These are phyloP conservation scores for Fusarium avenaceum DNA, from an alignment of 2,329 filamentous ascomycete species.

Conservation along the genomic window DNA sequence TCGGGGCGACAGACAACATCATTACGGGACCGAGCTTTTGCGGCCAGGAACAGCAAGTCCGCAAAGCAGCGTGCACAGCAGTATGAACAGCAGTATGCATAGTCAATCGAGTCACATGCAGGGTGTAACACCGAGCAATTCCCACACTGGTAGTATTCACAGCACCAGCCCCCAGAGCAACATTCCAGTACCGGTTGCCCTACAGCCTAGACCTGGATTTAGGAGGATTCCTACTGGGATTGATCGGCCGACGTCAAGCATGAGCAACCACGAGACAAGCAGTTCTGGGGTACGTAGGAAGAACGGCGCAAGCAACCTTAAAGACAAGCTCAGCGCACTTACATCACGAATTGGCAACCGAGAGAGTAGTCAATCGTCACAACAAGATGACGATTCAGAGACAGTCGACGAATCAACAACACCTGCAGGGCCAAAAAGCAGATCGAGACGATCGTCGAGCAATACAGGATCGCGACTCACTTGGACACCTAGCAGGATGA, in stretches of 20 bases:
- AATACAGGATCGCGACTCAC: constrained; percentile 37
- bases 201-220: constrained; percentile 43
- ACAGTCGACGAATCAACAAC: constrained; percentile 36
- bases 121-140: constrained; percentile 29
- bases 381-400: constrained; percentile 44
- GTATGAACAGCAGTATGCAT: constrained; percentile 40
- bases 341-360: constrained; percentile 50
- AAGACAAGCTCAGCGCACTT: constrained; percentile 55
- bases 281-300: constrained; percentile 48
- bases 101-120: constrained; percentile 23
- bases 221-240: constrained; percentile 44
- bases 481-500: constrained; percentile 40
- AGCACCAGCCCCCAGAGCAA: constrained; percentile 38
- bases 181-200: constrained; percentile 27
- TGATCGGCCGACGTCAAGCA: constrained; percentile 52
- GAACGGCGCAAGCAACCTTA: constrained; percentile 50
- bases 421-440: constrained; percentile 29
- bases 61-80: constrained; percentile 39
- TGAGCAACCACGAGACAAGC: constrained; percentile 46
- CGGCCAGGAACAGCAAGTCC: constrained; percentile 54
- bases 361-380: constrained; percentile 35
- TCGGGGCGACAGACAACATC: constrained; percentile 37
- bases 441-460: constrained; percentile 39
- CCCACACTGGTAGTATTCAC: constrained; percentile 22
- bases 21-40: constrained; percentile 51